These are phyloP conservation scores for Neonectria faginata DNA, from an alignment of 2,329 filamentous ascomycete species.

Conservation along the genomic window DNA sequence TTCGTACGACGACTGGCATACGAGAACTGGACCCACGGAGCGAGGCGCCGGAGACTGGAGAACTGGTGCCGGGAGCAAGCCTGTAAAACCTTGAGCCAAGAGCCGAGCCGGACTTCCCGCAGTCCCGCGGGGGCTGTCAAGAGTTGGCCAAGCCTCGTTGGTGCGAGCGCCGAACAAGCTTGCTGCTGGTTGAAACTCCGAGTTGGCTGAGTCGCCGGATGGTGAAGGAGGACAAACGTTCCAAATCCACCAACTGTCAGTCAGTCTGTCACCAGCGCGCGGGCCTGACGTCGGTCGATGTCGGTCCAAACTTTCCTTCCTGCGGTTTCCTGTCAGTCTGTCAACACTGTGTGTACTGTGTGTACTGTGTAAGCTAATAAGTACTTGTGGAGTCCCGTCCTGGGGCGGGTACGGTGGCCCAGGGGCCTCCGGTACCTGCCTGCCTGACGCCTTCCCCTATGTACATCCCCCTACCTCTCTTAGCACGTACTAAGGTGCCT, in stretches of 20 bases:
- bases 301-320: neutral
- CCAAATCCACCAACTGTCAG: neutral
- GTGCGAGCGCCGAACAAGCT: neutral
- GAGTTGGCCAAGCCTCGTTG: neutral
- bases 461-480: neutral
- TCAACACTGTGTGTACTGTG: too few relatives aligned
- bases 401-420: too few relatives aligned
- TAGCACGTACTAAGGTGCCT: neutral
- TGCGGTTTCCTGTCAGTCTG: neutral
- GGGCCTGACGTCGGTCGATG: neutral
- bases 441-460: neutral
- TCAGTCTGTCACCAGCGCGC: neutral
- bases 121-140: neutral
- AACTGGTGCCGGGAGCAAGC: slow-evolving; percentile 35
- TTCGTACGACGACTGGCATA: neutral
- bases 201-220: neutral
- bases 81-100: slow-evolving; percentile 27
- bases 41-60: neutral
- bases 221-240: neutral
- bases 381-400: too few relatives aligned
- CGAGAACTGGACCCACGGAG: neutral
- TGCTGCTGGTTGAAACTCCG: neutral
- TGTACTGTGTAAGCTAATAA: too few relatives aligned
- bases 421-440: neutral
- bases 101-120: slow-evolving; percentile 23